Base-by-base conservation (phyloP, 2,329 filamentous ascomycete genomes). In the Simplicillium sp. region DNA sequence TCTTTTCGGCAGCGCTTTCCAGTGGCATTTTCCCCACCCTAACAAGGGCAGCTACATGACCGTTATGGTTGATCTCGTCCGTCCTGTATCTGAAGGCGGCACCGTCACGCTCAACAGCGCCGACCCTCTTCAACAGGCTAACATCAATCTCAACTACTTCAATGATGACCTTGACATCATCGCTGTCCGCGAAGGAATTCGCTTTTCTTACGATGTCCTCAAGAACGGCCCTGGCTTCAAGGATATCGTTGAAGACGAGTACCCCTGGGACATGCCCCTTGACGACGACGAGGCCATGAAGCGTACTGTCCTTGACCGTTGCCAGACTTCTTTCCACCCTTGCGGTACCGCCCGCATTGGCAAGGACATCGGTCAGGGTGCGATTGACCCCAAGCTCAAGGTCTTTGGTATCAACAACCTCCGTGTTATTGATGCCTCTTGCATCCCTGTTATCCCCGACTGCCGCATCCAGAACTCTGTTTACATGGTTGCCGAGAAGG, bases 91-190 rank as follows among this genome's bases (percentile, higher is more conserved):
- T 7, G 52, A 57, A 35, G 49, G 60, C 13, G 41, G 41, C 9
- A 69, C 67, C 1, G 75, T 84, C 2, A 70, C 61, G 2, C 68
- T 84, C 2, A 67, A 64, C 46, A 77, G 70, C 2, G 56, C 67
- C 0, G 66, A 82, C 52, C 75, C 78, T 0, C 66, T 75, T 2
- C 72, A 71, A 37, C 67, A 73, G 37, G 73, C 80, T 2, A 61
- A 73, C 36, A 79, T 82, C 53, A 69, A 71, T 53, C 69, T 80
- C 54, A 76, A 77, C 58, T 80, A 73, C 57, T 78, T 73, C 63
- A 61, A 64, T 33, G 59, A 70, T n/a, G 71, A 74, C 29, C 62
- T 77, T 2, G 68, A 69, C 47, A 62, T 81, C n/a, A 56, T 80
- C 14, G 75, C 70, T 3, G 60, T 81, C 57, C 69, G 73, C 18